Evolutionary conservation across 345 rosid species (phyloP).

Genomic region (Combretum micranthum): DNA sequence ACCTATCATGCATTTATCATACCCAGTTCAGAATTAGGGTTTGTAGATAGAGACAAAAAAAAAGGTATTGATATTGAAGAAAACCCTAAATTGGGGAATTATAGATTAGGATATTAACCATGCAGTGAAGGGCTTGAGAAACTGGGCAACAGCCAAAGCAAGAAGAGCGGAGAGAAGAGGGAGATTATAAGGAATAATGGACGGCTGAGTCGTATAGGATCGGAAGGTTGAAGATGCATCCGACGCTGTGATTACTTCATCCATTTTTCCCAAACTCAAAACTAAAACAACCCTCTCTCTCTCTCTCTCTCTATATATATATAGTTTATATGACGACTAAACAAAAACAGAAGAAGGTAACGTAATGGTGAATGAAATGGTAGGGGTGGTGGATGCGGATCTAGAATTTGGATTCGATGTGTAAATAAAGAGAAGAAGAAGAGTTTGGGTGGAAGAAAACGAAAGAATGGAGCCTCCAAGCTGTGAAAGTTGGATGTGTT

Average conservation of each 20-base stretch:
- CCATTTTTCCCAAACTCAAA: conserved; percentile 19
- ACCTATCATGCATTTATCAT: not conserved
- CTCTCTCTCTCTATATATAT: too few relatives aligned
- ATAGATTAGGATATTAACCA: conserved; percentile 21
- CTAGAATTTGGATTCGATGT: too few relatives aligned
- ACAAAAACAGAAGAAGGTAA: too few relatives aligned
- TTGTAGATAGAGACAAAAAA: not conserved
- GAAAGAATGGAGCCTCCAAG: too few relatives aligned
- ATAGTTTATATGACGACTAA: too few relatives aligned
- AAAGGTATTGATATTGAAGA: not conserved
- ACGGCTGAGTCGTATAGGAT: conserved; percentile 23
- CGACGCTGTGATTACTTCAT: conserved; percentile 36
- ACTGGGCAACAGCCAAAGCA: conserved; percentile 45
- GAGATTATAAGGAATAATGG: conserved; percentile 24
- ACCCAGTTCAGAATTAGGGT: not conserved
- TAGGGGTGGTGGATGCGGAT: too few relatives aligned
- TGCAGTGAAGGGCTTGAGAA: conserved; percentile 45
- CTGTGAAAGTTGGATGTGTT: too few relatives aligned
- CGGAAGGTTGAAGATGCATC: conserved; percentile 34
- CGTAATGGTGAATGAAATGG: too few relatives aligned
- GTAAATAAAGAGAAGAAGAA: too few relatives aligned
- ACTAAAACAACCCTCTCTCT: too few relatives aligned
- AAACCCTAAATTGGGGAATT: not conserved
- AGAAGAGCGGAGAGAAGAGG: conserved; percentile 46
- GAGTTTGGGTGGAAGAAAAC: too few relatives aligned